A percentile compares a stretch with the other conserved stretches of the same genome.
Evolutionary conservation across 306 rosid species (phyloP).

Genomic region (Inga oerstediana): DNA sequence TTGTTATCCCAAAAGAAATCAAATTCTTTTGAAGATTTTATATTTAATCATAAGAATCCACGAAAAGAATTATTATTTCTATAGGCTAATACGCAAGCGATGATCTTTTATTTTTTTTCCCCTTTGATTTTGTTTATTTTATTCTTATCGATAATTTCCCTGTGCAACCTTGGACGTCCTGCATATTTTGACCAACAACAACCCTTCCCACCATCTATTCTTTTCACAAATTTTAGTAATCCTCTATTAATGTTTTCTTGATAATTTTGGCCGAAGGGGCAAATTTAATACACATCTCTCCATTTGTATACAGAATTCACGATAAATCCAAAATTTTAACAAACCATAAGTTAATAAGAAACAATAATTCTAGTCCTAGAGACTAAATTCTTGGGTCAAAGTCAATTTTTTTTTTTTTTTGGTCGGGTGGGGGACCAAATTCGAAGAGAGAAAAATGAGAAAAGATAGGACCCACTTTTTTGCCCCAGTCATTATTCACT

Average conservation of each 20-base stretch:
- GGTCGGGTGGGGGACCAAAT: not conserved
- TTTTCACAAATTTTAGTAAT: not conserved
- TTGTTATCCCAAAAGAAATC: not conserved
- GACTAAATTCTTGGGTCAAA: not conserved
- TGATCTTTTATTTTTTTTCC: too few species aligned
- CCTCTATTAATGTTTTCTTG: not conserved
- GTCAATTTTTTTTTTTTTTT: too few species aligned
- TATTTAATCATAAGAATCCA: not conserved
- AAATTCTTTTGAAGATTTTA: not conserved
- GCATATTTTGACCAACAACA: not conserved
- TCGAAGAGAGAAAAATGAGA: not conserved
- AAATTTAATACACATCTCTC: not conserved
- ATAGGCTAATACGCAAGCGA: too few species aligned
- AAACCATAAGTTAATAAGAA: not conserved
- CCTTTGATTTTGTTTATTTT: too few species aligned
- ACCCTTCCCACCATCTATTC: not conserved
- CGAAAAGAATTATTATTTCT: not conserved
- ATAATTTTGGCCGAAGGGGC: not conserved
- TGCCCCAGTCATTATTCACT: not conserved
- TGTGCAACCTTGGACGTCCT: not conserved
- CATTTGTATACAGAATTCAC: not conserved
- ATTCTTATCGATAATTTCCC: not conserved
- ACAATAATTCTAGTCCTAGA: not conserved
- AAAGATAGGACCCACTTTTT: not conserved
- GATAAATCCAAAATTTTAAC: not conserved